phyloP scores from a whole-genome alignment of 108 stramenopile species.

The Fragilaria radians region DNA sequence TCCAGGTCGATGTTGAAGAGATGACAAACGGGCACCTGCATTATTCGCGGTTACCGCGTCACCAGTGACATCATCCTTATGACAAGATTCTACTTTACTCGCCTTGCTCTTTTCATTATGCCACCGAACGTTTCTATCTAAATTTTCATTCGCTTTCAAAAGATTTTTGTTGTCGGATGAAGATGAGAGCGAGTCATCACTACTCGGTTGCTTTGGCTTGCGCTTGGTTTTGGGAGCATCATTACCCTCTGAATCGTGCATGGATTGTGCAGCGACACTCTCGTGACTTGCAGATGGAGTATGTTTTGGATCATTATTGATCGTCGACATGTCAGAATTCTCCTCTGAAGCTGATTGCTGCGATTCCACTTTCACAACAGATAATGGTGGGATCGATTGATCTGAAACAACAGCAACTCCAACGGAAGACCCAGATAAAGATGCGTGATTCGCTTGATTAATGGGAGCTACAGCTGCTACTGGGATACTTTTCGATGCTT shows the following conservation, averaged over 20 bases:
- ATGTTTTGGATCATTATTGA: constrained; percentile 3
- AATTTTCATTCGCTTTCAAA: constrained; percentile 38
- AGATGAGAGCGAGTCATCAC: constrained; percentile 49
- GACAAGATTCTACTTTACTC: constrained; percentile 19
- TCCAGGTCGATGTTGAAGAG: constrained; percentile 46
- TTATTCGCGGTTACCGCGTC: constrained; percentile 82
- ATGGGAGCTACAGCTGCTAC: constrained; percentile 9
- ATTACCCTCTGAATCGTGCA: neutral
- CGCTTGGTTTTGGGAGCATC: neutral
- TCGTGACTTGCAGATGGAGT: neutral
- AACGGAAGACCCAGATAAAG: constrained; percentile 14
- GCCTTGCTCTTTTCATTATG: constrained; percentile 46
- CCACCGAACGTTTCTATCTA: constrained; percentile 52
- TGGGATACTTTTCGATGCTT: constrained; percentile 4
- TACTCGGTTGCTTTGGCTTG: constrained; percentile 16
- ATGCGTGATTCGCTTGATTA: neutral
- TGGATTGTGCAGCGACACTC: neutral
- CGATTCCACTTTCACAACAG: constrained; percentile 42
- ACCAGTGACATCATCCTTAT: constrained; percentile 82
- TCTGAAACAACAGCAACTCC: constrained; percentile 37
- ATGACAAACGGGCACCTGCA: constrained; percentile 70
- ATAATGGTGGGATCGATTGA: constrained; percentile 33
- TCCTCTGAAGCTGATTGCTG: constrained; percentile 10
- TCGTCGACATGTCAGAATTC: constrained; percentile 22
- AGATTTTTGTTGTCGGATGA: constrained; percentile 51